Conservation (phyloP, 306 rosid species). For the Lathyrus aphaca region DNA sequence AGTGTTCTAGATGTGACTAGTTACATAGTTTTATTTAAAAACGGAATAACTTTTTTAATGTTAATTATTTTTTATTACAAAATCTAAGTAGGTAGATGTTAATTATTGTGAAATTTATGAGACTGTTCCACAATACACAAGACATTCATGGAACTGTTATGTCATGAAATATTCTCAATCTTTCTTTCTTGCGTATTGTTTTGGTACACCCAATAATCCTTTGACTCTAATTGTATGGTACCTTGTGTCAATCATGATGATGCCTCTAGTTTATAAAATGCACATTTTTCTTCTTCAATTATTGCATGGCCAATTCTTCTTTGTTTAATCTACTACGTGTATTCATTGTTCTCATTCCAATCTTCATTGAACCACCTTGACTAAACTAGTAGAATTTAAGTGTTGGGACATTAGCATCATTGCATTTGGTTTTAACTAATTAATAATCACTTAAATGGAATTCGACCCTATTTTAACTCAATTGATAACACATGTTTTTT, state of each 20-base stretch:
- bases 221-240: conserved; percentile 2
- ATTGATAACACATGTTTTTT: too few relatives aligned
- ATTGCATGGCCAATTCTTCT: not conserved
- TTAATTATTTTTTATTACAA: not conserved
- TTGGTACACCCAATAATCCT: not conserved
- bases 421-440: too few relatives aligned
- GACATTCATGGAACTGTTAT: not conserved
- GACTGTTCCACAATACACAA: not conserved
- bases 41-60: not conserved
- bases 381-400: not conserved
- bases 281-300: conserved; percentile 6
- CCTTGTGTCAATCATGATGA: not conserved
- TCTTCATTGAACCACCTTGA: not conserved
- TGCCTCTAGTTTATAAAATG: not conserved
- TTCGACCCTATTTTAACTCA: too few relatives aligned
- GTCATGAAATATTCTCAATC: not conserved
- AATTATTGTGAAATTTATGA: too few relatives aligned
- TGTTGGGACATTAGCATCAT: too few relatives aligned
- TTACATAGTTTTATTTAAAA: conserved; percentile 17
- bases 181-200: not conserved
- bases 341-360: not conserved
- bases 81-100: conserved; percentile 1
- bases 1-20: conserved; percentile 12
- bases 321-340: not conserved
- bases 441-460: too few relatives aligned